These are phyloP conservation scores for Phanerochaete carnosa DNA, from an alignment of 768 basidiomycete species.

Conservation along the genomic window DNA sequence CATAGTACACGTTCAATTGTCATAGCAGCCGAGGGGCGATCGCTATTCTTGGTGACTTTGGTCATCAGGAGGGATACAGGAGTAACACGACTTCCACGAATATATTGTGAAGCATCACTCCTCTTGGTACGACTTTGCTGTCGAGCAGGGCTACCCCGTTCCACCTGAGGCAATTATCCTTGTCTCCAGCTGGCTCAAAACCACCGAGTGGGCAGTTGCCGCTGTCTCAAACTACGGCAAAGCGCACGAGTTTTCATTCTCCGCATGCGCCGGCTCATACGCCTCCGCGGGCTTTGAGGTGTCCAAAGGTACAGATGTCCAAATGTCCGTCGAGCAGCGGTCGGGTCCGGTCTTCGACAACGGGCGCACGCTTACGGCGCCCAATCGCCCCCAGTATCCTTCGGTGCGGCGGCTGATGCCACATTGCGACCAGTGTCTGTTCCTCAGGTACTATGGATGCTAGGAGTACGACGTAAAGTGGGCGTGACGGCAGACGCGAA, in stretches of 20 bases:
- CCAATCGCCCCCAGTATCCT: too few species aligned
- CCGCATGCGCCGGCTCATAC: neutral
- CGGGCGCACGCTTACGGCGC: too few species aligned
- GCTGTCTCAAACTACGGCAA: neutral
- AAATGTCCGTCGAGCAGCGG: neutral
- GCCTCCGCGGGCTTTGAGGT: neutral
- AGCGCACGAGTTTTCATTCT: neutral
- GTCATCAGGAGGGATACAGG: neutral
- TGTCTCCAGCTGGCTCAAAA: slow-evolving; percentile 15
- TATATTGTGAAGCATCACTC: slow-evolving; percentile 10
- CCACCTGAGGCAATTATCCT: slow-evolving; percentile 10
- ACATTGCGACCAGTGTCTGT: neutral
- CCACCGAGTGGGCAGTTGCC: slow-evolving; percentile 12
- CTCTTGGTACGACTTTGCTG: slow-evolving; percentile 11
- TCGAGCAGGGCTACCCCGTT: neutral
- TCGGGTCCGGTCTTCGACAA: neutral
- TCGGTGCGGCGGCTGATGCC: too few species aligned
- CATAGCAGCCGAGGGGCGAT: neutral
- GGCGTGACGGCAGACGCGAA: neutral
- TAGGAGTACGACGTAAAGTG: neutral
- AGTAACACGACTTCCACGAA: neutral
- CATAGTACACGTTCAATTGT: neutral
- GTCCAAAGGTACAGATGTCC: neutral
- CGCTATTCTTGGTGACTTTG: neutral
- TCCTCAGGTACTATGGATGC: neutral